Conservation (phyloP, 1,284 basidiomycete genomes). For the Fomes fomentarius region DNA sequence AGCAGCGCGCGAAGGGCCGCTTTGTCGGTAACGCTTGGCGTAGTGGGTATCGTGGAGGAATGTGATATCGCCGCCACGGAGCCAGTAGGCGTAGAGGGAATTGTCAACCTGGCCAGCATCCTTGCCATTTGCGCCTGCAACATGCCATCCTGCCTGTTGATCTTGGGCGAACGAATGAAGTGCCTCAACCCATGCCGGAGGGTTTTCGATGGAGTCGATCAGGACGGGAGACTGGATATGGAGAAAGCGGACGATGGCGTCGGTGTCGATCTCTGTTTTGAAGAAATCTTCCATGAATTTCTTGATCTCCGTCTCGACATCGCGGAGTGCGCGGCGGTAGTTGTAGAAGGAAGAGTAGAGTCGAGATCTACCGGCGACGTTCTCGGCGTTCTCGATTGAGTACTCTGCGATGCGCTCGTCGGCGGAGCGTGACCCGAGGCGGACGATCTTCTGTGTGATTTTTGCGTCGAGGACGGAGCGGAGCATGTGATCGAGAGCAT, state of each 20-base stretch:
- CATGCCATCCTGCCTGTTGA: slow-evolving; percentile 26
- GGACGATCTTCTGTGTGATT: slow-evolving; percentile 65
- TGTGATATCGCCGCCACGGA: slow-evolving; percentile 19
- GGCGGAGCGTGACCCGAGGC: slow-evolving; percentile 62
- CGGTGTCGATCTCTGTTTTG: slow-evolving; percentile 39
- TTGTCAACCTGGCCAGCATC: slow-evolving; percentile 8
- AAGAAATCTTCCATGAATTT: slow-evolving; percentile 47
- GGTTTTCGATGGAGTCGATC: slow-evolving; percentile 37
- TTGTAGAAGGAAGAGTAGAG: slow-evolving; percentile 38
- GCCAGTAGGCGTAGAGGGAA: slow-evolving; percentile 24
- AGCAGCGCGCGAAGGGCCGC: not conserved
- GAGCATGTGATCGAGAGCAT: slow-evolving; percentile 75
- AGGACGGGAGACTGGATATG: slow-evolving; percentile 46
- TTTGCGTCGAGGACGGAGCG: slow-evolving; percentile 58
- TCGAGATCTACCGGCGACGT: slow-evolving; percentile 43
- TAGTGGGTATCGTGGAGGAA: slow-evolving; percentile 25
- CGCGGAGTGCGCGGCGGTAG: slow-evolving; percentile 46
- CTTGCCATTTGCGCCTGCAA: slow-evolving; percentile 22
- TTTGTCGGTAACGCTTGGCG: slow-evolving; percentile 10
- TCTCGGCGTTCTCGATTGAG: slow-evolving; percentile 60
- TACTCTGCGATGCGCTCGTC: slow-evolving; percentile 61
- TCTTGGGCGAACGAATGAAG: not conserved
- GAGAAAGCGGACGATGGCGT: slow-evolving; percentile 45
- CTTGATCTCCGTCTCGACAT: slow-evolving; percentile 47
- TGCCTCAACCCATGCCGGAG: slow-evolving; percentile 46